Base-by-base conservation (phyloP, 164 flowering plant species). In the Magnolia officinalis region DNA sequence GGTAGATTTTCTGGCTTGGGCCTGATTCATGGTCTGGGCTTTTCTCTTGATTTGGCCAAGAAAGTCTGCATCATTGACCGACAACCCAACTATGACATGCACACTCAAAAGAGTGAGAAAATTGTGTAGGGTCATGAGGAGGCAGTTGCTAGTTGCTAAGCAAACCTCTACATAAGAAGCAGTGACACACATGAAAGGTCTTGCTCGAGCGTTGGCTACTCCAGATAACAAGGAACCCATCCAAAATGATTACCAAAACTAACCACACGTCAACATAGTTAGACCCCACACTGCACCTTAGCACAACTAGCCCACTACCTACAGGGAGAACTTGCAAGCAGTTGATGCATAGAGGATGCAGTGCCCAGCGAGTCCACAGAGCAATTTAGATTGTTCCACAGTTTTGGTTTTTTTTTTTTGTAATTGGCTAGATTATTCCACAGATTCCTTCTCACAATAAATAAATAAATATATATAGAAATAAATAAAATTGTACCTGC, bases 401-500 rank as follows among this genome's bases (percentile, higher is more conserved):
- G 6, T 37, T 37, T 37, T 4, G 0, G 2, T 37, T 37, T 37
- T 37, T 37, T 37, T 4, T 4, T 4, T 37, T 37, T 37, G 0
- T 37, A 37, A 37, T 37, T 37, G 45, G 45, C 45, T 37, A 37
- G 45, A 37, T 37, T 37, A 37, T 37, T 37, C 45, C 45, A 37
- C 45, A 37, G 45, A 37, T 37, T 37, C 45, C 45, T 3, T 37
- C 45, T 37, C 45, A 4, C 45, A 37, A 37, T 1, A 13, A 73
- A 13, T 6, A 21, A 5, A 63, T 16, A 59, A 26, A 61, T 7
- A 26, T 21, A 6, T 61, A 52, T 21, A 2, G 10, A 10, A 11
- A 72, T 37, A 55, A 55, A 55, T 10, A 80, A 58, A 68, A 83
- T 21, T 87, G 76, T 85, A 94, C 99, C 88, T 89, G 90, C 82